phyloP scores from a whole-genome alignment of 768 basidiomycete genomes.

The Podaxis sp. region DNA sequence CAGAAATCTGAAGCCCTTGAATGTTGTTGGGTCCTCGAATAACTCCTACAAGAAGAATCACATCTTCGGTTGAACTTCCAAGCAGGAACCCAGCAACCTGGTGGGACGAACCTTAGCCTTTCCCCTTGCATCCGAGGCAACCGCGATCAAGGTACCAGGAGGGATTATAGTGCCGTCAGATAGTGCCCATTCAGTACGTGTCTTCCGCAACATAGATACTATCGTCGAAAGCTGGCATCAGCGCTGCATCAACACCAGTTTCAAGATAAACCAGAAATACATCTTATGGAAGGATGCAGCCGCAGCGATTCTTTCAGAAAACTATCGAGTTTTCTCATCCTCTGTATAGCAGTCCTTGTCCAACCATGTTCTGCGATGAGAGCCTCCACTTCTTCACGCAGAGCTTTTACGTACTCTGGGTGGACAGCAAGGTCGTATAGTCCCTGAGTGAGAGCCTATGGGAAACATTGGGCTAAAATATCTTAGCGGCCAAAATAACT shows the following conservation, averaged over 20 bases:
- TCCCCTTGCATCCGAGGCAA: constrained; percentile 30
- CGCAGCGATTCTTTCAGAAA: constrained; percentile 41
- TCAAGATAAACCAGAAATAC: constrained; percentile 21
- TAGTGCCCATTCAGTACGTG: constrained; percentile 38
- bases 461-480: background rate
- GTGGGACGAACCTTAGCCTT: constrained; percentile 21
- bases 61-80: too few relatives aligned
- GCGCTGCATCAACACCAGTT: constrained; percentile 18
- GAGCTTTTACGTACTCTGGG: constrained; percentile 30
- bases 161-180: constrained; percentile 36
- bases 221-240: constrained; percentile 20
- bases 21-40: constrained; percentile 29
- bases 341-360: constrained; percentile 32
- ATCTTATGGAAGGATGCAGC: background rate
- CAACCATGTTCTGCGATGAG: constrained; percentile 35
- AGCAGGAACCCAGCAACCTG: background rate
- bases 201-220: constrained; percentile 23
- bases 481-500: background rate
- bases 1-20: constrained; percentile 41
- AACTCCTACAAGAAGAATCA: background rate
- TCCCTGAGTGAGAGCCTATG: constrained; percentile 34
- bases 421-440: constrained; percentile 36
- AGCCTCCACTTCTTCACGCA: constrained; percentile 44
- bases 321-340: constrained; percentile 45
- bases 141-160: constrained; percentile 24